A percentile compares a stretch with the other conserved stretches of the same genome.
phyloP scores from a whole-genome alignment of 2,329 filamentous ascomycete species.

The Simplicillium sp. region DNA sequence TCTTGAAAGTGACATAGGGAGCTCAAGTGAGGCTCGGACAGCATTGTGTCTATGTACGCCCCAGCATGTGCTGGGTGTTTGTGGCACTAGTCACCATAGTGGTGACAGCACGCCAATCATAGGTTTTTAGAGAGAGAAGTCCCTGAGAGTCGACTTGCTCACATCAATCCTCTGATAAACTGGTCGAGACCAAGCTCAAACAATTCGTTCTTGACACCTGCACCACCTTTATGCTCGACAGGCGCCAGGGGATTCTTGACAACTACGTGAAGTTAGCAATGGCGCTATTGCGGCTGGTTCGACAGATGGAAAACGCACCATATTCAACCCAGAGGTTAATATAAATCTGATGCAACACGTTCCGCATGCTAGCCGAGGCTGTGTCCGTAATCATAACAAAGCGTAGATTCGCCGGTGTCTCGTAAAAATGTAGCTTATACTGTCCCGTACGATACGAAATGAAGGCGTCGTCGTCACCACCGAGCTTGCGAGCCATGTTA shows the following conservation, averaged over 20 bases:
- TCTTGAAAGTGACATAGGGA: too few species aligned
- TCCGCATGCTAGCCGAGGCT: constrained; percentile 78
- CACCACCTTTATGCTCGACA: constrained; percentile 58
- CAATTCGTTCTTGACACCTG: constrained; percentile 61
- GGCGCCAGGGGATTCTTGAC: constrained; percentile 63
- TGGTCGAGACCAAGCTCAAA: constrained; percentile 67
- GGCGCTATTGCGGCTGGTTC: not conserved
- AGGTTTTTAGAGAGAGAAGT: too few species aligned
- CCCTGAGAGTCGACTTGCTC: constrained; percentile 13
- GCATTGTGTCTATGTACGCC: too few species aligned
- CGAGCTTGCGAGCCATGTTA: constrained; percentile 94
- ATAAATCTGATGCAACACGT: constrained; percentile 95
- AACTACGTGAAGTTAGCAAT: constrained; percentile 29
- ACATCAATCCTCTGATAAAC: constrained; percentile 61
- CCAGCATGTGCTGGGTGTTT: too few species aligned
- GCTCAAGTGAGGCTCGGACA: too few species aligned
- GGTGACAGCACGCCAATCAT: too few species aligned
- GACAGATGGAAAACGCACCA: constrained; percentile 40
- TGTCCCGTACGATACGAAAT: constrained; percentile 86
- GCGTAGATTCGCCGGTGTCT: constrained; percentile 90
- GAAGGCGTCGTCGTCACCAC: constrained; percentile 89
- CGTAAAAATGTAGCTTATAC: constrained; percentile 99
- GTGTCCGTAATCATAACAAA: constrained; percentile 96
- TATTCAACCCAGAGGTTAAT: constrained; percentile 98
- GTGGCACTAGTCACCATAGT: too few species aligned